Evolutionary conservation across 2,329 filamentous ascomycete species (phyloP).

Genomic region (Camillea tinctor): DNA sequence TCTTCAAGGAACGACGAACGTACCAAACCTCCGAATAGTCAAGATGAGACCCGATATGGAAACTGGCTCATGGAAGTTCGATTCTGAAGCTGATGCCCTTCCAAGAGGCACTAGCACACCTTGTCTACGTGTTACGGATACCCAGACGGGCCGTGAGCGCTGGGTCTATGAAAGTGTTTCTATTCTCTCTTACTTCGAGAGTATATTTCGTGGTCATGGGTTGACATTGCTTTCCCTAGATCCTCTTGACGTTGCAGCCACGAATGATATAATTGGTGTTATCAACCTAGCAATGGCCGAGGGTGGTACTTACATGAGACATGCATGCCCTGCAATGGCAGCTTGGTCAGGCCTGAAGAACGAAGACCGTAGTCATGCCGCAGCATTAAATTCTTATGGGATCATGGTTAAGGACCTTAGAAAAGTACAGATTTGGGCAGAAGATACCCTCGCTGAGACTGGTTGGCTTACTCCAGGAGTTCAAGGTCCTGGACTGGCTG

Average conservation of each 20-base stretch:
- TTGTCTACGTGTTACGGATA: constrained; percentile 17
- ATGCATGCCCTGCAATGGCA: constrained; percentile 14
- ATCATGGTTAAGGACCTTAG: constrained; percentile 7
- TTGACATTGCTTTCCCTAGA: constrained; percentile 1
- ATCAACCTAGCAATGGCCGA: constrained; percentile 11
- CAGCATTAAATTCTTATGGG: constrained; percentile 11
- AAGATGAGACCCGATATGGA: constrained; percentile 5
- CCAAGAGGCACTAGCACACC: constrained; percentile 18
- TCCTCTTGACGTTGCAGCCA: constrained; percentile 3
- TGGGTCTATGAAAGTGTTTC: constrained; percentile 22
- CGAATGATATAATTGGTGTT: constrained; percentile 14
- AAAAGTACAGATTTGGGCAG: constrained; percentile 17
- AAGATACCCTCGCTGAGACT: constrained; percentile 4
- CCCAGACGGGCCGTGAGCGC: constrained; percentile 1
- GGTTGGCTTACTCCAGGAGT: constrained; percentile 24
- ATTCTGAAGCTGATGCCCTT: constrained; percentile 13
- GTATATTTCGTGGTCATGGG: constrained; percentile 5
- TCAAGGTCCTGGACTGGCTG: constrained; percentile 18
- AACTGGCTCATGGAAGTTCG: constrained; percentile 3
- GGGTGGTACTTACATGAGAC: constrained; percentile 11
- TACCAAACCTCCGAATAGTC: constrained; percentile 13
- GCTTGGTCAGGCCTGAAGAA: constrained; percentile 7
- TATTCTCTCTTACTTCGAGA: constrained; percentile 19
- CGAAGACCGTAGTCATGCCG: constrained; percentile 14
- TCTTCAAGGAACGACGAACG: constrained; percentile 11